These are phyloP conservation scores for Cucumis cinereus DNA, from an alignment of 306 rosid genomes.

Conservation along the genomic window DNA sequence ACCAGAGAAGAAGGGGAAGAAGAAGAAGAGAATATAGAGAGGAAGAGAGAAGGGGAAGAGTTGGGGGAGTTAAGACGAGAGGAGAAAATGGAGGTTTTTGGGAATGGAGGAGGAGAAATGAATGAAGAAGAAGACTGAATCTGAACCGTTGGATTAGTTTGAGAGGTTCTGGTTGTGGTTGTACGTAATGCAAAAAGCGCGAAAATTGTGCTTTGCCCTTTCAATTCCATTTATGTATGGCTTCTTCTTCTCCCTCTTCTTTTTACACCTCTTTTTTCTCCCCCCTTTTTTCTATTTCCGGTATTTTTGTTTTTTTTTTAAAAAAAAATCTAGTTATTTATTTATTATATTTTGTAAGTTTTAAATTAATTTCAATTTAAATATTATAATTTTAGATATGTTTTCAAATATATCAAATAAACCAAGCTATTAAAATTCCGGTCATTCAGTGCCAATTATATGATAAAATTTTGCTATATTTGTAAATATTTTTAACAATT, in stretches of 20 bases:
- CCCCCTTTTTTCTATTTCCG: not conserved
- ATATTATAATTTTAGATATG: no score
- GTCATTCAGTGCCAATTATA: no score
- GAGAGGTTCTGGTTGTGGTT: not conserved
- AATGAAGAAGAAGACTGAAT: not conserved
- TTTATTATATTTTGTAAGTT: no score
- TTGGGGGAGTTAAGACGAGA: not conserved
- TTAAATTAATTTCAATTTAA: no score
- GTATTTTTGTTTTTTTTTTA: not conserved
- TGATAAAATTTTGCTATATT: no score
- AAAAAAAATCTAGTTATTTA: no score
- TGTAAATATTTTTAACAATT: no score
- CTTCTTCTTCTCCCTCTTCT: not conserved
- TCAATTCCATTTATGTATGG: not conserved
- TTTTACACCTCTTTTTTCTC: not conserved
- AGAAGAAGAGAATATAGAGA: constrained; percentile 3
- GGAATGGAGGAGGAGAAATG: not conserved
- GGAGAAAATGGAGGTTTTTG: not conserved
- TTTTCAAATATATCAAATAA: no score
- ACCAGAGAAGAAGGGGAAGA: not conserved
- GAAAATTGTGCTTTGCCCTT: not conserved
- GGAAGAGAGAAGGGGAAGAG: not conserved
- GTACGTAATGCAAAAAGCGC: not conserved
- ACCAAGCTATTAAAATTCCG: no score
- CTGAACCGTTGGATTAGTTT: not conserved